Base-by-base conservation (phyloP, 192 early-diverging fungal genomes). In the Ambispora gerdemannii region DNA sequence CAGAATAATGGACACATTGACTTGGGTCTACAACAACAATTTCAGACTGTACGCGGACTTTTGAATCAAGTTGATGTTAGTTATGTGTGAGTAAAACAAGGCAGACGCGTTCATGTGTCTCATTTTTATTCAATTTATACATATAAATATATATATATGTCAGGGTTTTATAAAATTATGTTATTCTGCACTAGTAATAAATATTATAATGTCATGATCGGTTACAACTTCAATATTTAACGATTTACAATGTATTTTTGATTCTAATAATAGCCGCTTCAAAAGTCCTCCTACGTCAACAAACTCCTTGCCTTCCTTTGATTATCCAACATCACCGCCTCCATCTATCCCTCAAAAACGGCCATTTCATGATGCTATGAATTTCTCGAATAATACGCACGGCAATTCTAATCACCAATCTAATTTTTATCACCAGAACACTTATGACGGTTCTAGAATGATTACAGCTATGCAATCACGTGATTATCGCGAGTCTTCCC, bases 201-300 rank as follows among this genome's bases (percentile, higher is more conserved):
- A n/a, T n/a, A n/a, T n/a, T n/a, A n/a, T n/a, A n/a, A n/a, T n/a
- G n/a, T n/a, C n/a, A n/a, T n/a, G n/a, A n/a, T n/a, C n/a, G n/a
- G n/a, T n/a, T n/a, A n/a, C n/a, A n/a, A n/a, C n/a, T n/a, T n/a
- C n/a, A n/a, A n/a, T n/a, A n/a, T n/a, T n/a, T n/a, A n/a, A n/a
- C n/a, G n/a, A n/a, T n/a, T n/a, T n/a, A n/a, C n/a, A n/a, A n/a
- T n/a, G n/a, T n/a, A n/a, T n/a, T n/a, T n/a, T n/a, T n/a, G n/a
- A n/a, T n/a, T n/a, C n/a, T n/a, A n/a, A n/a, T n/a, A n/a, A 24
- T 50, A 70, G 68, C n/a, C 55, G 68, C 28, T 70, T 70, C 33
- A 70, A 70, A 20, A 70, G 13, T 31, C 56, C 68, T 27, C 33
- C 68, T 19, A 17, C 10, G 11, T 32, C 68, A 36, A n/a, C n/a